Evolutionary conservation across 495 filamentous ascomycete species (phyloP), one percentile per base, ranked within the genome.

Genomic region (Patellaria atrata): DNA sequence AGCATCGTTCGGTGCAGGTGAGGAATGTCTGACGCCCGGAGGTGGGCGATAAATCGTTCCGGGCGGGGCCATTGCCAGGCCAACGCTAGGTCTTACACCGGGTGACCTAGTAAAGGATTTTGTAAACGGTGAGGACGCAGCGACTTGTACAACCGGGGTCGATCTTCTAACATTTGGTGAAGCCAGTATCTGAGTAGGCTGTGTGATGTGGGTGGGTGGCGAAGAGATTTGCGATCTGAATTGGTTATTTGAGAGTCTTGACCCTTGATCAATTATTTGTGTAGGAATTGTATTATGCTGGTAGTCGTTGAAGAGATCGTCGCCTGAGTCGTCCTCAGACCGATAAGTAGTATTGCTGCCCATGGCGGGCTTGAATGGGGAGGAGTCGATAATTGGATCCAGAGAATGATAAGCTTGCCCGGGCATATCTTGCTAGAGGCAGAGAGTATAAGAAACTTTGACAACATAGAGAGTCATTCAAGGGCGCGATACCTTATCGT

Each of bases 141-240:
- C 53, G 2, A 94, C 85, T 48, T 92, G 83, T 25, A 94, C 65
- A 8, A 74, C 57, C 3, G n/a, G 18, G n/a, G 10, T 20, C 20
- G 5, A 19, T 19, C 10, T 40, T 5, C 24, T 31, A 12, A 13
- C 14, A 16, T 11, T 13, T 0, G 40, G 40, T 2, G 30, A 23
- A n/a, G 61, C 54, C 24, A 79, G 48, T 9, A 82, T 61, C 40
- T 89, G 82, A 0, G 82, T 87, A 0, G 82, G 75, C 45, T 86
- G 78, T 1, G 75, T 79, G 17, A 50, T 40, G 38, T 66, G 64
- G 40, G 37, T 17, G 21, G 59, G 51, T 45, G 55, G 36, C 40
- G 59, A 35, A 33, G 55, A 43, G 45, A 51, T 19, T 41, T 54
- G 3, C 22, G 12, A 12, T 15, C 17, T 7, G 7, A 30, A 8